A percentile compares a stretch with the other conserved stretches of the same genome.
These are phyloP conservation scores for Fusarium incarnatum DNA, from an alignment of 2,329 filamentous ascomycete species.

Conservation along the genomic window DNA sequence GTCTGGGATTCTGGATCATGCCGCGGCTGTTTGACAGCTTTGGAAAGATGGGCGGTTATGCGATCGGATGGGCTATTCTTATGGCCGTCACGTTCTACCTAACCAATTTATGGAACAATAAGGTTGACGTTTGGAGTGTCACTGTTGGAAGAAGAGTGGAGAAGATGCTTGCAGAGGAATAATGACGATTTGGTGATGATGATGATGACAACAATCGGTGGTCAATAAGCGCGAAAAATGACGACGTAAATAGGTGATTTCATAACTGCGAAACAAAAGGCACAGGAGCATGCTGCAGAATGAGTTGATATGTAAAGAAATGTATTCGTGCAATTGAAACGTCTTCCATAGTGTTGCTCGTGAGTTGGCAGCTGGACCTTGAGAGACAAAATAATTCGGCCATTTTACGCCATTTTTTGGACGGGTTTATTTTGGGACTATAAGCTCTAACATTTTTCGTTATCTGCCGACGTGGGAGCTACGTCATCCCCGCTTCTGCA, in stretches of 20 bases:
- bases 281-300: neutral
- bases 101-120: conserved; percentile 52
- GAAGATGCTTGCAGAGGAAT: conserved; percentile 30
- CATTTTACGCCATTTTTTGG: rapidly evolving
- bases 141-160: conserved; percentile 54
- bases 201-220: neutral
- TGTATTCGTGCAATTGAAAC: neutral
- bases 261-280: neutral
- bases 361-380: too few species aligned
- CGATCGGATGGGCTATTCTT: conserved; percentile 50
- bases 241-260: neutral
- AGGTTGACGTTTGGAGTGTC: conserved; percentile 54
- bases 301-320: neutral
- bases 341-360: neutral
- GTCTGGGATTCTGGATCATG: conserved; percentile 69
- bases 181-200: neutral
- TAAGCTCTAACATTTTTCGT: neutral
- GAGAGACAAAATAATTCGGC: neutral
- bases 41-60: conserved; percentile 46
- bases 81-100: conserved; percentile 51
- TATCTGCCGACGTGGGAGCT: neutral
- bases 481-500: conserved; percentile 15
- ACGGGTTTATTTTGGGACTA: neutral
- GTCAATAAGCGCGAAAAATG: neutral
- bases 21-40: conserved; percentile 54